A percentile compares a stretch with the other conserved stretches of the same genome.
phyloP scores from a whole-genome alignment of 2,329 filamentous ascomycete species.

The Pyrenophora teres region DNA sequence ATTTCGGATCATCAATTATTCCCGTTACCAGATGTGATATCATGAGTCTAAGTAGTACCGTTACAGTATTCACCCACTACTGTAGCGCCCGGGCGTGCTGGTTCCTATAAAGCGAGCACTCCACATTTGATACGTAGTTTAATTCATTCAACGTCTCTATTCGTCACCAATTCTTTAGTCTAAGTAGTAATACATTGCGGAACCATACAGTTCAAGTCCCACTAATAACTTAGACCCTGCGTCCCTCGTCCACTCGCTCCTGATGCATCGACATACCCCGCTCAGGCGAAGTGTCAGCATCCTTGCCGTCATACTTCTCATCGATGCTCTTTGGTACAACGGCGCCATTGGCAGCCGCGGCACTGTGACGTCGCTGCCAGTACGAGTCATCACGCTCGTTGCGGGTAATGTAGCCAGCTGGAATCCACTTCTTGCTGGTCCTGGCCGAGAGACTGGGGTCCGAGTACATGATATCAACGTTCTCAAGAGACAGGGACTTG shows the following conservation, averaged over 20 bases:
- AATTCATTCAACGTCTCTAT: too few species aligned
- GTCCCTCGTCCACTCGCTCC: conserved; percentile 19
- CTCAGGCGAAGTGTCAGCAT: conserved; percentile 24
- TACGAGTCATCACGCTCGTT: conserved; percentile 35
- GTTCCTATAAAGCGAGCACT: too few species aligned
- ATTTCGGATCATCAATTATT: too few species aligned
- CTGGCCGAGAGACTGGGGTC: conserved; percentile 31
- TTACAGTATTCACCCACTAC: too few species aligned
- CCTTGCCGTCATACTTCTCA: conserved; percentile 27
- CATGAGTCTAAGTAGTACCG: too few species aligned
- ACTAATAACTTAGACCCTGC: neutral
- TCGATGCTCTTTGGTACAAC: conserved; percentile 13
- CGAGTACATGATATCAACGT: conserved; percentile 45
- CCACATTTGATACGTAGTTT: too few species aligned
- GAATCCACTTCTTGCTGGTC: conserved; percentile 43
- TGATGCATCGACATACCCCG: conserved; percentile 29
- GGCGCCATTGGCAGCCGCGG: conserved; percentile 16
- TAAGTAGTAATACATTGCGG: too few species aligned
- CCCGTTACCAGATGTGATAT: too few species aligned
- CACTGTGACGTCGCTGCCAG: conserved; percentile 33
- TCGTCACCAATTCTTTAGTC: too few species aligned
- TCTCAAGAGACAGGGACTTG: conserved; percentile 42
- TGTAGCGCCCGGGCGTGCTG: too few species aligned
- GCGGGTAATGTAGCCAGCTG: conserved; percentile 38
- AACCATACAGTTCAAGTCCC: neutral